A percentile compares a stretch with the other conserved stretches of the same genome.
These are phyloP conservation scores for Angomonas ambiguus DNA, from an alignment of 208 protist genomes.

Conservation along the genomic window DNA sequence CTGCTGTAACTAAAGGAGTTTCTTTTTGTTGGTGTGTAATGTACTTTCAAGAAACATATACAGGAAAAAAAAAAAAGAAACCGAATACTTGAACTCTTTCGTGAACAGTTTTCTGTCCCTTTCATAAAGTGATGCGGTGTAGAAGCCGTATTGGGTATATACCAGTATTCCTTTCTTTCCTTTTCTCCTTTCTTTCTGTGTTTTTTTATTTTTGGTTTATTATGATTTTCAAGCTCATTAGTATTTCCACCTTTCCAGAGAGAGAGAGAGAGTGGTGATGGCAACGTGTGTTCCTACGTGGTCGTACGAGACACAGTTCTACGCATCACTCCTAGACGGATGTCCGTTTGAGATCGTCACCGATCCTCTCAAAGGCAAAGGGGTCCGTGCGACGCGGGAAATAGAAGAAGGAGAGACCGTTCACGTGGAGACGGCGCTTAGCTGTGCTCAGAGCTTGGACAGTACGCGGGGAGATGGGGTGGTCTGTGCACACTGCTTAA, in stretches of 20 bases:
- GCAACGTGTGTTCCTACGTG: slow-evolving; percentile 25
- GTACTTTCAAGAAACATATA: no score
- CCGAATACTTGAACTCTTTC: no score
- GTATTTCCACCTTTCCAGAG: slow-evolving; percentile 12
- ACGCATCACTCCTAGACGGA: slow-evolving; percentile 26
- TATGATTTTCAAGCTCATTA: slow-evolving; percentile 12
- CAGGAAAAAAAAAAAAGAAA: no score
- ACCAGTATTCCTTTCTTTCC: no score
- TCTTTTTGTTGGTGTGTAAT: no score
- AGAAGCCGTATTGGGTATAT: no score
- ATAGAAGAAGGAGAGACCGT: slow-evolving; percentile 40
- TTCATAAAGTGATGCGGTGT: no score
- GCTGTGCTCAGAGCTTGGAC: slow-evolving; percentile 75
- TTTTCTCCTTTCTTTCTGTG: no score
- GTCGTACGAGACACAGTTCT: slow-evolving; percentile 47
- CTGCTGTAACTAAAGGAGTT: no score
- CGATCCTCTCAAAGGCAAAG: slow-evolving; percentile 61
- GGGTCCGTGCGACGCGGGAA: slow-evolving; percentile 30
- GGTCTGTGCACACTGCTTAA: slow-evolving; percentile 50
- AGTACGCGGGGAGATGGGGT: slow-evolving; percentile 29
- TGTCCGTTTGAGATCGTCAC: slow-evolving; percentile 38
- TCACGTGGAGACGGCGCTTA: slow-evolving; percentile 61
- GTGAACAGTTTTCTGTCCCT: no score
- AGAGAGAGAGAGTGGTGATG: no score
- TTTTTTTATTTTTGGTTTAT: slow-evolving; percentile 5